Conservation (phyloP, 2,329 filamentous ascomycete species). For the Arthrinium phaeospermum region DNA sequence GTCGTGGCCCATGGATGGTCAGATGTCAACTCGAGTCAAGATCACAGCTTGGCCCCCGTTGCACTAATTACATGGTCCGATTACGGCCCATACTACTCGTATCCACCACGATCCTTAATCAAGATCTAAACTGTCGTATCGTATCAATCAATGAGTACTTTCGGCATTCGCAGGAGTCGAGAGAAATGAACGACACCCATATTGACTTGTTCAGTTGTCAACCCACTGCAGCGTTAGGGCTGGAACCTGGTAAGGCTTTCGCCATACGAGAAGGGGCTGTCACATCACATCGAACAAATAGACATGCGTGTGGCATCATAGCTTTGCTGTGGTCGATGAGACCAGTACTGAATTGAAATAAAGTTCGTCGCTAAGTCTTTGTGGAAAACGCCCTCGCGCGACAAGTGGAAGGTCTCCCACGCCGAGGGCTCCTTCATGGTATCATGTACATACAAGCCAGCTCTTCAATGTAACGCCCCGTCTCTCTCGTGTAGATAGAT, state of each 20-base stretch:
- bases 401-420: neutral
- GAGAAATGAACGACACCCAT: neutral
- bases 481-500: neutral
- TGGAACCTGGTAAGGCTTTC: neutral
- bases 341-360: neutral
- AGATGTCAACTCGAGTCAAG: neutral
- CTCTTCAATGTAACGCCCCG: neutral
- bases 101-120: neutral
- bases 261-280: too few species aligned
- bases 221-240: neutral
- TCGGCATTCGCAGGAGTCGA: neutral
- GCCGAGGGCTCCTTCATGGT: neutral
- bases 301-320: neutral
- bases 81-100: neutral
- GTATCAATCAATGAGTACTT: neutral
- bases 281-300: neutral
- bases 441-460: conserved; percentile 15
- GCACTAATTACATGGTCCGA: neutral
- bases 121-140: neutral
- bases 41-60: neutral
- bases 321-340: neutral
- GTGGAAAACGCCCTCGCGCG: neutral
- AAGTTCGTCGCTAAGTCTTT: neutral
- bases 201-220: neutral
- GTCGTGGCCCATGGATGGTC: neutral